Base-by-base conservation (phyloP, 2,329 filamentous ascomycete genomes). In the Phoma herbarum region DNA sequence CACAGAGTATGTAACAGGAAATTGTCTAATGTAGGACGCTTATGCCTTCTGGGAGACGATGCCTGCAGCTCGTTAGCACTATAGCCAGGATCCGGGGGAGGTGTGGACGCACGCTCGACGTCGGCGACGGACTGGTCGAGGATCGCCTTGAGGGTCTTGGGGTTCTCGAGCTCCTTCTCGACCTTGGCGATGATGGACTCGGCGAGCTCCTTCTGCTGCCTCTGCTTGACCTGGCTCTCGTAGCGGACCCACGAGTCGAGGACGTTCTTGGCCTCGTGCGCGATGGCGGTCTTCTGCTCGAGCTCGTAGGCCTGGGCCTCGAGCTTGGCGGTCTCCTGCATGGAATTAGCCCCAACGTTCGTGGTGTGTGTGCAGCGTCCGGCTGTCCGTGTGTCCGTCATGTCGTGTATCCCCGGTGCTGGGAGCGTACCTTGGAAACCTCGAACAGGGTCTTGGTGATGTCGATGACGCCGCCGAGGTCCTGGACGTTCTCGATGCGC, bases 211-310 rank as follows among this genome's bases (percentile, higher is more conserved):
- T 86, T 90, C 87, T 99, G 95, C 86, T 99, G 93, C 80, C 95
- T 90, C 85, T 94, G 90, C 91, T 98, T 99, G 77, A 99, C 93
- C 86, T 98, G 95, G 74, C 91, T 85, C 85, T 99, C 95, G 82
- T 99, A 99, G 79, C 95, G 91, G 67, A 98, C 93, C 96, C 95
- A 99, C 58, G 93, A 97, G 80, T 99, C 95, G 67, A 99, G 89
- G 60, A 98, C 95, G 62, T 86, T 76, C 90, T 97, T 99, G 77
- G 94, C 94, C 86, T 99, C 95, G 66, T 88, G 84, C 59, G 93
- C 93, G 68, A 99, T 85, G 72, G 93, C 91, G 62, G 94, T 97
- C 84, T 89, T 90, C 84, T 99, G 95, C 87, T 98, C 93, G 70
- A 98, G 88, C 87, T 98, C 93, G 83, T 90, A 99, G 67, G 93